Evolutionary conservation across 768 basidiomycete species (phyloP).

Genomic region (Tricholoma sp.): DNA sequence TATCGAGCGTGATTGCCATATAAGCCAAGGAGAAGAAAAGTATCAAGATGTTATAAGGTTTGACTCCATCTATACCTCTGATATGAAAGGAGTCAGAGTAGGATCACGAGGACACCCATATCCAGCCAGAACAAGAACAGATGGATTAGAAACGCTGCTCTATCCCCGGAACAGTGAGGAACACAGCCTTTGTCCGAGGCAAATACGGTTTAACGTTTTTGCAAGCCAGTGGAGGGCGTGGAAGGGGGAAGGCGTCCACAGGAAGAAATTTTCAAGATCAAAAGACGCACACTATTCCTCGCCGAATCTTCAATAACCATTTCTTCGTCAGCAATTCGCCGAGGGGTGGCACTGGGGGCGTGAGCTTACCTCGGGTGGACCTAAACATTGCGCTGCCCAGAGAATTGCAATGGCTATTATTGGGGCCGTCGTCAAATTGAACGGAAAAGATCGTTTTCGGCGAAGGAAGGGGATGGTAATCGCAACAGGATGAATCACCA

Average conservation of each 20-base stretch:
- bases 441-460: conserved; percentile 24
- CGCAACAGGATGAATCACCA: conserved; percentile 43
- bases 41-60: conserved; percentile 91
- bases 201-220: background rate
- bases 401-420: conserved; percentile 46
- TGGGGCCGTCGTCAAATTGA: conserved; percentile 52
- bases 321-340: background rate
- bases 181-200: background rate
- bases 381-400: conserved; percentile 53
- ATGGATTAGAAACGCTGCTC: background rate
- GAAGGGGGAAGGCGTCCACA: background rate
- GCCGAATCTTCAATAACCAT: conserved; percentile 39
- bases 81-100: background rate
- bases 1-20: conserved; percentile 87
- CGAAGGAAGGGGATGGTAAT: conserved; percentile 34
- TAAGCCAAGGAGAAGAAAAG: conserved; percentile 91
- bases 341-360: background rate
- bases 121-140: background rate
- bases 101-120: no score
- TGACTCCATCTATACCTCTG: conserved; percentile 52
- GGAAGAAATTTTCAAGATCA: background rate
- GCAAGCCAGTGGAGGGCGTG: background rate
- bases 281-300: conserved; percentile 62
- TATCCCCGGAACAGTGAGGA: background rate
- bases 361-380: conserved; percentile 23